Base-by-base conservation (phyloP, 495 filamentous ascomycete genomes). In the Hypoxylon crocopeplum region DNA sequence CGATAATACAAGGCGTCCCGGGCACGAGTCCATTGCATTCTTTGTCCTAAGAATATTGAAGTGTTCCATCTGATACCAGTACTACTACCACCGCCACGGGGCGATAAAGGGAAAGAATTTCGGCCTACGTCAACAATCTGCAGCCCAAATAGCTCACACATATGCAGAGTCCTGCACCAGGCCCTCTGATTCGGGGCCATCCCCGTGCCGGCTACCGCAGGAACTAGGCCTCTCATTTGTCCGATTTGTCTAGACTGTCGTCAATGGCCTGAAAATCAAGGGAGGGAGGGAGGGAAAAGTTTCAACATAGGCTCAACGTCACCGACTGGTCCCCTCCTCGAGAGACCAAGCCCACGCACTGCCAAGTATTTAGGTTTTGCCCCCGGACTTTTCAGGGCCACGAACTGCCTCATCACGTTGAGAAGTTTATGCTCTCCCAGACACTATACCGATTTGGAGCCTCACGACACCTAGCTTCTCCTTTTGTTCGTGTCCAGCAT, bases 81-180 rank as follows among this genome's bases (percentile, higher is more conserved):
- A n/a, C n/a, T n/a, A n/a, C n/a, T n/a, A n/a, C n/a, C n/a, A 33
- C 55, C 44, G 21, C 36, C 44, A 53, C 29, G n/a, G n/a, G n/a
- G n/a, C n/a, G 58, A 55, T 56, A 62, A 48, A 53, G 44, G 33
- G 48, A 53, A 44, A 33, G 49, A 50, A 51, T 56, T 56, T 56
- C 49, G 48, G 37, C 51, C 50, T 66, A 66, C 62, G 62, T 66
- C 62, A 66, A 66, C 56, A 5, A 56, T 48, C 27, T 66, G 62
- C 62, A 66, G 48, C 56, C 47, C 62, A 52, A 59, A 64, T 64
- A 59, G 39, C 55, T 56, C 61, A 55, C 50, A 64, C 54, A 53
- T 57, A 56, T 53, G 44, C 48, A 53, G 16, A n/a, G 41, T 53
- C 11, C 41, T 48, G 48, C 50, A 39, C 48, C 48, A 34, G n/a